Base-by-base conservation (phyloP, 228 moss, liverwort and hornwort genomes). In the Sphagnum magellanicum region DNA sequence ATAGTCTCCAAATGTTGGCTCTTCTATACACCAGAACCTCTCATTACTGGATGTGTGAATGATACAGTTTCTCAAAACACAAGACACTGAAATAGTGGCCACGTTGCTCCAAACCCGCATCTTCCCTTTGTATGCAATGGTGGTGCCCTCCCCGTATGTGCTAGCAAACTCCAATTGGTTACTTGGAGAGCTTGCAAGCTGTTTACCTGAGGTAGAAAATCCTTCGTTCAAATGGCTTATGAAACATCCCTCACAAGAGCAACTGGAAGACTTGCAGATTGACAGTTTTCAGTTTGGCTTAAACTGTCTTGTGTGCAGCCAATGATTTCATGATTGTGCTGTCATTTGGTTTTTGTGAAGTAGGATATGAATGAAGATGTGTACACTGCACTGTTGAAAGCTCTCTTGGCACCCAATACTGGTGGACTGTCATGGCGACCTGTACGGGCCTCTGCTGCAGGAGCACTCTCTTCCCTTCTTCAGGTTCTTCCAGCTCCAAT, bases 131-230 rank as follows among this genome's bases (percentile, higher is more conserved):
- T 86, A 83, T 60, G 69, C 83, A 0, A 81, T 83, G 83, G 71
- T 77, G 70, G 76, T 79, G 66, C 77, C 89, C 0, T 79, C 81
- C 55, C 89, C 89, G 15, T 78, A 86, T 14, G 78, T 89, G 2
- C 77, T 89, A 5, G 86, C 89, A 10, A 86, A 77, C 58, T 82
- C 83, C 51, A 86, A 83, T 73, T 89, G 89, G 89, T 77, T 86
- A 81, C 79, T 89, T 8, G 86, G 86, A 62, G 83, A 83, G 70
- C 81, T 89, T 65, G 77, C 77, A 52, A 72, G 11, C 59, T 89
- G 84, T 86, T 81, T 89, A 77, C 84, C 89, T 50, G 78, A 81
- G 78, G 89, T 84, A 67, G 8, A 48, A 6, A 67, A 13, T 6
- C 13, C 16, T 61, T 73, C 52, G 1, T 52, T 8, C 4, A 67